Base-by-base conservation (phyloP, 2,329 filamentous ascomycete genomes). In the Cephalotrichum gorgonifer region DNA sequence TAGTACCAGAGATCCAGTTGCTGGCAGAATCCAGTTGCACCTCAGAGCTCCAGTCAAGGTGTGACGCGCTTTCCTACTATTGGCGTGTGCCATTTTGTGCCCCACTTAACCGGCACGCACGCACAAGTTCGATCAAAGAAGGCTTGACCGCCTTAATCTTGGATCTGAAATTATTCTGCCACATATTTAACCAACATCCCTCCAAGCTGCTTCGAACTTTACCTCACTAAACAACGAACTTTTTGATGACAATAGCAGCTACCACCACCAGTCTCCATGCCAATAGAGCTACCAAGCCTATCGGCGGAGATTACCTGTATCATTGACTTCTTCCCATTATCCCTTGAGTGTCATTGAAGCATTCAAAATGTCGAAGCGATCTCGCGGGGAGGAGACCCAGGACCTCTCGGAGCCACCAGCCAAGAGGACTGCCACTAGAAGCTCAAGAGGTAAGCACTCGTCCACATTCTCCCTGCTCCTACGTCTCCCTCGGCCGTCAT, bases 131-230 rank as follows among this genome's bases (percentile, higher is more conserved):
- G 6, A 17, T 7, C 20, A 48, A 48, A 48, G 43, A 43, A 26
- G 30, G 33, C 38, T 25, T 48, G 22, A 48, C 46, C 46, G 46
- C 46, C 46, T 20, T n/a, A 20, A 20, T 39, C 17, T 39, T 20
- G 35, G 17, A 20, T 39, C 17, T 39, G 35, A 33, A 43, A 48
- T 38, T 23, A 25, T 49, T 49, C 47, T 49, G 47, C 47, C 47
- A 14, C 41, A 8, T 23, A 11, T 11, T 31, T 12, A 12, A 4
- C n/a, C 44, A 26, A 26, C 44, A 20, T 47, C 22, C 31, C 14
- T 7, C n/a, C 9, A 17, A 33, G 23, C 31, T 23, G n/a, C 22
- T 43, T 17, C 35, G n/a, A n/a, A n/a, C n/a, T n/a, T 15, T n/a
- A 43, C 26, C 27, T 23, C 30, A 25, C 15, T 23, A 25, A 46